phyloP scores from a whole-genome alignment of 371 early-diverging fungal species.

The Mucor piriformis region DNA sequence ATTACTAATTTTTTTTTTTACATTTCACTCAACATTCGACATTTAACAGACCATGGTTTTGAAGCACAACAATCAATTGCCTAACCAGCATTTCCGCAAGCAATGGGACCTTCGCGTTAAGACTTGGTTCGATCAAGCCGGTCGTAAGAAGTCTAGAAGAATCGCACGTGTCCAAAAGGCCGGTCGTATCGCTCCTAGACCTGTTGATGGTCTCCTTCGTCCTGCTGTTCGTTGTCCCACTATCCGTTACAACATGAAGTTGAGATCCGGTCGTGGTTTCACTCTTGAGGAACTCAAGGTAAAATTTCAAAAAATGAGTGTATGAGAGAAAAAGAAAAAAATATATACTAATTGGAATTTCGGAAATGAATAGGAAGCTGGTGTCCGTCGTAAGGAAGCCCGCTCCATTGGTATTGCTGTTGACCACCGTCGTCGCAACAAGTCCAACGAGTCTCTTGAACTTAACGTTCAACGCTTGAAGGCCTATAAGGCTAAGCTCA shows the following conservation, averaged over 20 bases:
- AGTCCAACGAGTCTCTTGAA: slow-evolving; percentile 93
- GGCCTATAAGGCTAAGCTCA: slow-evolving; percentile 92
- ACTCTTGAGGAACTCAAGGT: slow-evolving; percentile 98
- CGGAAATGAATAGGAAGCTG: slow-evolving; percentile 73
- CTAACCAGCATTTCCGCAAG: slow-evolving; percentile 99
- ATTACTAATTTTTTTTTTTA: slow-evolving; percentile 1
- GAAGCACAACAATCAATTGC: slow-evolving; percentile 99
- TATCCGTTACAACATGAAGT: slow-evolving; percentile 98
- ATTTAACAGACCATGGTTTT: slow-evolving; percentile 53
- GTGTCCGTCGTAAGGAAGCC: slow-evolving; percentile 94
- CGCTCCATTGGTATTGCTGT: slow-evolving; percentile 97
- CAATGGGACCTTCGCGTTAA: slow-evolving; percentile 97
- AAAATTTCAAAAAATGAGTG: slow-evolving; percentile 14
- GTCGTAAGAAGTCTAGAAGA: slow-evolving; percentile 91
- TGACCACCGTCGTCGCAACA: slow-evolving; percentile 98
- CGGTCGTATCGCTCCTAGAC: slow-evolving; percentile 94
- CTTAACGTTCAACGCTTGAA: slow-evolving; percentile 97
- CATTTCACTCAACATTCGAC: background rate
- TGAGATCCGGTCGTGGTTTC: slow-evolving; percentile 99
- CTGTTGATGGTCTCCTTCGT: slow-evolving; percentile 95
- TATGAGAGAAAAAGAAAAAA: background rate
- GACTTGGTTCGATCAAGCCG: slow-evolving; percentile 99
- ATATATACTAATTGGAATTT: background rate
- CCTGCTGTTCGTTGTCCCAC: slow-evolving; percentile 99
- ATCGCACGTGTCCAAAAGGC: slow-evolving; percentile 94